Evolutionary conservation across 352 stramenopile genomes (phyloP), one percentile per base, ranked within the genome.

Genomic region (Pythium chondricola): DNA sequence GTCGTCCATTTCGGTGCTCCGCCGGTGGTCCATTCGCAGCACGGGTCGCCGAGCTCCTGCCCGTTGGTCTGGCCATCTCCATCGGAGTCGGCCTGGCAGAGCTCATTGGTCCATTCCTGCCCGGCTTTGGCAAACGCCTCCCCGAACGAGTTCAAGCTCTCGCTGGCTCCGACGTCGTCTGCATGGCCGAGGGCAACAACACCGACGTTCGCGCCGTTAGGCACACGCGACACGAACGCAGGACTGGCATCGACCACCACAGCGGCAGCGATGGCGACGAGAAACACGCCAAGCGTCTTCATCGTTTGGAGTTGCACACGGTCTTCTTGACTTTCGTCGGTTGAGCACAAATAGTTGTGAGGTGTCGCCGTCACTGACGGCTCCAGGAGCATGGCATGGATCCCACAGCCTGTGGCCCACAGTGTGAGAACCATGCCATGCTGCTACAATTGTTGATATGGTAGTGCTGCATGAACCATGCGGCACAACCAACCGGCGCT

Each of bases 51-150:
- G 0, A 87, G 59, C 36, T 88, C 76, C 49, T 80, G 47, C 27
- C 74, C 76, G 42, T 88, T 86, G 33, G 65, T 85, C 17, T 65
- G 52, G 4, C 70, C 73, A 40, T 88, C 76, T 21, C 65, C 65
- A 45, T 86, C 74, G 11, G 55, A 65, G 43, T 88, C 74, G 16
- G 50, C 48, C 45, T 76, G 20, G 56, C 76, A 86, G 18, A 60
- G 52, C 14, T 32, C 18, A 0, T 33, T 20, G 4, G 52, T 77
- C 73, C 73, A 85, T 31, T 61, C 62, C 25, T 56, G 30, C 0
- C 59, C 64, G 2, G 60, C 65, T 4, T 48, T 48, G 2, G 60
- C 50, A 30, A 80, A 77, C 16, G 53, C 69, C 0, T 51, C 17
- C 26, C 67, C 69, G 30, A 77, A 77, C 8, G 46, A 33, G 47